Base-by-base conservation (phyloP, 2,329 filamentous ascomycete genomes). In the Leptodontidium sp. region DNA sequence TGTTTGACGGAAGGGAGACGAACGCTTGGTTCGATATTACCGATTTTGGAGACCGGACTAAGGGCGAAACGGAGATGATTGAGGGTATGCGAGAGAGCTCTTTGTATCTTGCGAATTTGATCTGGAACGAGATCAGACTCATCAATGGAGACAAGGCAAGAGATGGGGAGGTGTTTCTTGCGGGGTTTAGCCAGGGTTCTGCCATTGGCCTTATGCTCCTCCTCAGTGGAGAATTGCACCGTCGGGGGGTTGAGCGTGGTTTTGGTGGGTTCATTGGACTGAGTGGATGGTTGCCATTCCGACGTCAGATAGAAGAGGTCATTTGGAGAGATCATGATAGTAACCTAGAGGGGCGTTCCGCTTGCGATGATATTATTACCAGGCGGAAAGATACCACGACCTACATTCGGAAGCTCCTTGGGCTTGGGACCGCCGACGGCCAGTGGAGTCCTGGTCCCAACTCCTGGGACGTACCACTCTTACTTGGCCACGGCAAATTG, bases 11-110 rank as follows among this genome's bases (percentile, higher is more conserved):
- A 1, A 67, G 43, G 4, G n/a, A 67, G 12, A 72, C 70, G 7
- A 61, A 75, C 65, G 75, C 75, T n/a, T 77, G 75, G 75, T 77
- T 77, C 24, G 72, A 77, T 38, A 71, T 77, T 15, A 45, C 68
- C 14, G 50, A 68, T 50, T 77, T 76, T n/a, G 4, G n/a, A 2
- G 74, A 77, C 38, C 53, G 75, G 11, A 75, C 72, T 0, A 50
- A 67, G 4, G 72, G 72, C 1, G 67, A 69, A 14, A 45, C 35
- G 15, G 26, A 66, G 5, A 64, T 66, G 58, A 12, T 69, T 8
- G 38, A 12, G 9, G 67, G 67, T 2, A 50, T 66, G 58, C 40
- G 50, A 4, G 72, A 73, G 40, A 70, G 66, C 15, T 43, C 64
- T 2, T 8, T 29, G 8, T 75, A 73, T 62, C 47, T 77, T 6